Percentiles rank a stretch among this genome's conserved stretches.
Evolutionary conservation across 805 yeast species (phyloP).

Genomic region (Naumovozyma dairenensis): DNA sequence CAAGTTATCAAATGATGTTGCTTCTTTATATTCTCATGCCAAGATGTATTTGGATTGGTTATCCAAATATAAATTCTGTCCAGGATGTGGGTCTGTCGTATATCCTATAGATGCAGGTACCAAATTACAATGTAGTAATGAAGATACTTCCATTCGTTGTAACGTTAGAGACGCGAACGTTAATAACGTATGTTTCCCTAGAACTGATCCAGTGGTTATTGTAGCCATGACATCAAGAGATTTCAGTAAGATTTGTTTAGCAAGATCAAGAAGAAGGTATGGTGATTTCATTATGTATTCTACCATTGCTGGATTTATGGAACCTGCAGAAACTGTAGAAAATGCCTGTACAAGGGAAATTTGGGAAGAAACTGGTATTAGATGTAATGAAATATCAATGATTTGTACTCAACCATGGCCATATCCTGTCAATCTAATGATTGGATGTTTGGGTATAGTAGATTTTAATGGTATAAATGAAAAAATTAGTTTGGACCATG

Average conservation of each 20-base stretch:
- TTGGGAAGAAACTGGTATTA: conserved; percentile 93
- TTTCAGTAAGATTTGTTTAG: conserved; percentile 56
- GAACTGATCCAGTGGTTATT: conserved; percentile 85
- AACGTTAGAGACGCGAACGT: conserved; percentile 37
- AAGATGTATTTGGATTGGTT: conserved; percentile 84
- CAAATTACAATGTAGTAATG: conserved; percentile 40
- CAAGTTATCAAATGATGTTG: conserved; percentile 33
- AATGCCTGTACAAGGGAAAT: conserved; percentile 80
- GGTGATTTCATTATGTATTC: conserved; percentile 48
- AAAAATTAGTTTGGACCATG: conserved; percentile 62
- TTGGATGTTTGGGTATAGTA: conserved; percentile 81
- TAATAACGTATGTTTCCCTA: conserved; percentile 78
- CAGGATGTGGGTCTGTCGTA: conserved; percentile 69
- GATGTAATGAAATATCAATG: conserved; percentile 46
- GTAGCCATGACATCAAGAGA: conserved; percentile 62
- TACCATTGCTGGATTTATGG: conserved; percentile 92
- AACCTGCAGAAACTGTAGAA: conserved; percentile 88
- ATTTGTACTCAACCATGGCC: conserved; percentile 94
- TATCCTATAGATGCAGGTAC: conserved; percentile 63
- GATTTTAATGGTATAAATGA: conserved; percentile 59
- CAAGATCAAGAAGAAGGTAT: conserved; percentile 54
- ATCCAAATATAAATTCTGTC: conserved; percentile 61
- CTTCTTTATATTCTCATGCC: conserved; percentile 69
- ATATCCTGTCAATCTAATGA: conserved; percentile 85
- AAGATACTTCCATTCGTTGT: conserved; percentile 16